Base-by-base conservation (phyloP, 495 filamentous ascomycete genomes). In the Lophiostoma macrostomum region DNA sequence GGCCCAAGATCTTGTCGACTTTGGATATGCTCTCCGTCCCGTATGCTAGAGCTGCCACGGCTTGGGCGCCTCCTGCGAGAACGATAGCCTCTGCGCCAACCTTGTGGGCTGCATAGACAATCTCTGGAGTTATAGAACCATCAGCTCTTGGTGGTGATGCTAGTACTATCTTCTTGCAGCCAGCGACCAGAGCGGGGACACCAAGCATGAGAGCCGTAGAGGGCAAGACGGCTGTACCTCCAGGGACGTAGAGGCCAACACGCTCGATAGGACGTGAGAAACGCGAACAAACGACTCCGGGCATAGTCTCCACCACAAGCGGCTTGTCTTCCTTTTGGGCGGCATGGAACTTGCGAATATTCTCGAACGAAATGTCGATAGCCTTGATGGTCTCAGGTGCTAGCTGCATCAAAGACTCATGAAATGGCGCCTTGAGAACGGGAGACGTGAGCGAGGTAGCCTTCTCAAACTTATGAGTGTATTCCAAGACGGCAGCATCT, bases 1-100 rank as follows among this genome's bases (percentile, higher is more conserved):
- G 93, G 1, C 93, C 93, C 4, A 98, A 80, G 62, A 98, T 96
- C 82, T 98, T 98, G 77, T 98, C 93, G 14, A 97, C 94, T 74
- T 98, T 98, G 66, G 73, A 88, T 51, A 97, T 80, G 64, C 75
- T 84, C 65, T 87, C 81, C 7, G 88, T 94, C 22, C 88, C 88
- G 61, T 93, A 86, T 13, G 88, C 88, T 77, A 93, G 83, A 14
- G 87, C 87, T 16, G 88, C 86, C 19, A 98, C 84, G n/a, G 93
- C 93, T 73, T 98, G 93, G 0, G 94, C 93, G 43, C 93, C 93
- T 31, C 93, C 93, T 4, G 93, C 93, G 12, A 97, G 80, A 6
- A 97, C 90, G 60, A 98, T 97, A 63, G 86, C 86, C 68, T 95
- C 87, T 1, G 94, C 93, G 22, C 91, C 91, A 46, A 96, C 82